Percentiles rank a stretch among this genome's conserved stretches.
Evolutionary conservation across 345 rosid species (phyloP).

Genomic region (Lumnitzera littorea): DNA sequence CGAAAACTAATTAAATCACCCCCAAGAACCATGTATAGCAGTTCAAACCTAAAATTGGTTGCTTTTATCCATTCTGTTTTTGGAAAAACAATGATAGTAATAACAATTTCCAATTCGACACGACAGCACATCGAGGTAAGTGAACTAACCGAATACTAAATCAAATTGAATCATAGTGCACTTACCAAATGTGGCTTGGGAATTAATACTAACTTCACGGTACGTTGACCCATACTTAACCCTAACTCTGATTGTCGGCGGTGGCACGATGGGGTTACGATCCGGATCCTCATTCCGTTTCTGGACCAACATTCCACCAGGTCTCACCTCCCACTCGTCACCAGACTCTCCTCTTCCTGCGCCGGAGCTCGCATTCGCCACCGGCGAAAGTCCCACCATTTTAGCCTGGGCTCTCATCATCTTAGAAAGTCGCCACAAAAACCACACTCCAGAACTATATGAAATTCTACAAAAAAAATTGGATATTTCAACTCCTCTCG

Average conservation of each 20-base stretch:
- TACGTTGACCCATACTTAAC: slow-evolving; percentile 81
- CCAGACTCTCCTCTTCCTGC: slow-evolving; percentile 31
- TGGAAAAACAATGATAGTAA: no score
- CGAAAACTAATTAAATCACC: no score
- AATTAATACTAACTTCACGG: slow-evolving; percentile 70
- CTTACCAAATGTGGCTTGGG: slow-evolving; percentile 91
- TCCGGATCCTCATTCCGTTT: slow-evolving; percentile 74
- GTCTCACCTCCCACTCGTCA: slow-evolving; percentile 87
- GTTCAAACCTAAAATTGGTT: no score
- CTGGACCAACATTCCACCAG: slow-evolving; percentile 99
- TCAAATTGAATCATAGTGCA: neutral
- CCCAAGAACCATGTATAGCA: no score
- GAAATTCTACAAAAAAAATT: no score
- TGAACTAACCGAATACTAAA: neutral
- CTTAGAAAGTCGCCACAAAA: slow-evolving; percentile 5
- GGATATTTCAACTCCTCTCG: no score
- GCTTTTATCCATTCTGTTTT: no score
- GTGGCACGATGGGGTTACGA: slow-evolving; percentile 43
- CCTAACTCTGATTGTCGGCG: slow-evolving; percentile 83
- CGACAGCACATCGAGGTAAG: neutral
- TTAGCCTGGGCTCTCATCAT: slow-evolving; percentile 79
- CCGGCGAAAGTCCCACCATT: slow-evolving; percentile 35
- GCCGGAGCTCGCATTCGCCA: slow-evolving; percentile 39
- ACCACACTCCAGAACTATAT: no score
- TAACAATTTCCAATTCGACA: neutral